Evolutionary conservation across 208 protist species (phyloP).

Genomic region (Trypanosoma congolense): DNA sequence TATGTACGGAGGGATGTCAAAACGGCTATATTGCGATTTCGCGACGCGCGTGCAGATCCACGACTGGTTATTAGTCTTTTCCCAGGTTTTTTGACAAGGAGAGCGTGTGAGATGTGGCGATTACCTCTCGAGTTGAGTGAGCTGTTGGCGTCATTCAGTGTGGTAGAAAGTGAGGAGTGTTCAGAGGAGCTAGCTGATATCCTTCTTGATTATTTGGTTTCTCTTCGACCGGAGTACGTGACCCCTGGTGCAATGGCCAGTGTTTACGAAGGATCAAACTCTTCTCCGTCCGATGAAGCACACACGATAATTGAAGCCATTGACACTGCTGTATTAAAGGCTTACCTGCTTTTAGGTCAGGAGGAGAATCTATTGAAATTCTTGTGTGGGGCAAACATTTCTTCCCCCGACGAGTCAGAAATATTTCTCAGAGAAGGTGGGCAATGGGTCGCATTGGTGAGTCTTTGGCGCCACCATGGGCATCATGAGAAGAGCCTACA

Average conservation of each 20-base stretch:
- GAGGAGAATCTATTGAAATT: constrained; percentile 52
- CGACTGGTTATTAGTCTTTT: constrained; percentile 49
- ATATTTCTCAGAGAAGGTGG: constrained; percentile 28
- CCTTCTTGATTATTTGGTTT: constrained; percentile 22
- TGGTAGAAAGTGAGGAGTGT: constrained; percentile 4
- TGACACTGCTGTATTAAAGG: constrained; percentile 44
- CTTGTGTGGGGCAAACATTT: constrained; percentile 33
- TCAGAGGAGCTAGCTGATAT: constrained; percentile 15
- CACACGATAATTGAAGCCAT: constrained; percentile 22
- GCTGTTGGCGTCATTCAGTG: neutral
- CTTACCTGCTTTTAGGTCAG: constrained; percentile 24
- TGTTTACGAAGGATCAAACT: neutral
- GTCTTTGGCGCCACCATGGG: constrained; percentile 26
- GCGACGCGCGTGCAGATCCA: constrained; percentile 35
- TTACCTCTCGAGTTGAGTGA: constrained; percentile 10
- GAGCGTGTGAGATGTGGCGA: constrained; percentile 8
- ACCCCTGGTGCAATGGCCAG: neutral
- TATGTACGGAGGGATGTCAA: constrained; percentile 21
- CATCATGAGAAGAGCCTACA: constrained; percentile 17
- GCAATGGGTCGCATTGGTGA: constrained; percentile 50
- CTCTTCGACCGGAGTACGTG: constrained; percentile 15
- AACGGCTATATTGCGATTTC: constrained; percentile 39
- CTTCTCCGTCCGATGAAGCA: constrained; percentile 2
- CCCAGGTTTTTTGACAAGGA: constrained; percentile 23
- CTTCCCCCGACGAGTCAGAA: constrained; percentile 25